These are phyloP conservation scores for Leccinum longicurvipes DNA, from an alignment of 768 basidiomycete species.

Conservation along the genomic window DNA sequence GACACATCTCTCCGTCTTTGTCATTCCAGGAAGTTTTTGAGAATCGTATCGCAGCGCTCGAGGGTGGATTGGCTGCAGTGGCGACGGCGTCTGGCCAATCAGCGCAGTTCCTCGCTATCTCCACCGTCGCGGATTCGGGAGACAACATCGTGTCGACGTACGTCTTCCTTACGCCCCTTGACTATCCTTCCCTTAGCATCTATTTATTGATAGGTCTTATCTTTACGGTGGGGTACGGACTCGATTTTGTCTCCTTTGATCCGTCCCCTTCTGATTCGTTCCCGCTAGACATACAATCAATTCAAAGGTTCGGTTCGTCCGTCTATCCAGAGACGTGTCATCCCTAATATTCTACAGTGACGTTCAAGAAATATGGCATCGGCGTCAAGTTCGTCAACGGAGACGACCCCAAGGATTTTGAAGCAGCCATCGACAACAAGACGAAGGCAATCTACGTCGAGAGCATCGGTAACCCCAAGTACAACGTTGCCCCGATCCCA, in stretches of 20 bases:
- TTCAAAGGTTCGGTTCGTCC: conserved; percentile 46
- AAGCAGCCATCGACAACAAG: conserved; percentile 53
- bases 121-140: conserved; percentile 48
- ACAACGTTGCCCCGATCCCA: conserved; percentile 50
- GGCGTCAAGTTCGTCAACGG: conserved; percentile 49
- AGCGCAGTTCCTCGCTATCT: conserved; percentile 60
- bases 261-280: not conserved
- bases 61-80: conserved; percentile 59
- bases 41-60: conserved; percentile 59
- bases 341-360: conserved; percentile 32
- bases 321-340: not conserved
- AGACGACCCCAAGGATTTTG: conserved; percentile 45
- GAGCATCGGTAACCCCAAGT: conserved; percentile 60
- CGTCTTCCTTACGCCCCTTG: conserved; percentile 10
- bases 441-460: conserved; percentile 62
- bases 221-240: conserved; percentile 57
- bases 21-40: conserved; percentile 57
- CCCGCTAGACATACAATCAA: conserved; percentile 53
- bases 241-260: not conserved
- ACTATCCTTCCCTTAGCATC: not conserved
- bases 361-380: conserved; percentile 55
- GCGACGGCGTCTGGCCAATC: conserved; percentile 56
- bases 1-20: not conserved
- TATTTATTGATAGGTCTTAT: conserved; percentile 34
- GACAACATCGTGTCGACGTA: conserved; percentile 67